Base-by-base conservation (phyloP, 1,139 yeast genomes). In the Geotrichum bryndzae region DNA sequence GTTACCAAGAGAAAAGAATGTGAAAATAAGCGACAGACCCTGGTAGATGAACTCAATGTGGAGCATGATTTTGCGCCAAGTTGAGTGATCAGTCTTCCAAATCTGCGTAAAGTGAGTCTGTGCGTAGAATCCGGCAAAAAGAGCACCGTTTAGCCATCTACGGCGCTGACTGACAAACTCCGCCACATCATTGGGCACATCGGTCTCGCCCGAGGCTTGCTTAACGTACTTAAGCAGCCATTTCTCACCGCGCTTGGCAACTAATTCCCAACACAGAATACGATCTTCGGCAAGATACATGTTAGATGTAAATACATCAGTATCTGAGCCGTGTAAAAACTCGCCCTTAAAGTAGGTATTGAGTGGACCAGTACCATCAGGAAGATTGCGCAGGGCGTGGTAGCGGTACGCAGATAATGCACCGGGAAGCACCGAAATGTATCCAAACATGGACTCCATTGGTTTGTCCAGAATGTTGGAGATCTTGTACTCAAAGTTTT, bases 201-300 rank as follows among this genome's bases (percentile, higher is more conserved):
- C 99, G 0, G 99, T 94, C 73, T 92, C 98, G 68, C 98, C 99
- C 33, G 89, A 87, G 1, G 98, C 97, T 74, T 85, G 89, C 70
- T 89, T 88, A 60, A 94, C 98, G 73, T 92, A 92, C 72, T 90
- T 90, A 69, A 94, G 79, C 31, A 94, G 90, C 99, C 99, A 94
- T 71, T 85, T 87, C 58, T 90, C 94, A 64, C 85, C 83, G 68
- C 80, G 82, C 71, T 94, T 92, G 5, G 98, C 96, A 13, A 94
- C 95, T 62, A 94, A 80, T 74, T 94, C 99, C 97, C 98, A 94
- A 76, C 98, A 94, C 66, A 94, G 77, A 68, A 94, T 92, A 78
- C 99, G 87, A 76, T 94, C 99, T 76, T 94, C 99, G 0, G 99
- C 99, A 63, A 94, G 79, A 72, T 94, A 94, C 98, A 94, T 94